Base-by-base conservation (phyloP, 1,139 yeast genomes). In the Nadsonia starkeyi-henricii region DNA sequence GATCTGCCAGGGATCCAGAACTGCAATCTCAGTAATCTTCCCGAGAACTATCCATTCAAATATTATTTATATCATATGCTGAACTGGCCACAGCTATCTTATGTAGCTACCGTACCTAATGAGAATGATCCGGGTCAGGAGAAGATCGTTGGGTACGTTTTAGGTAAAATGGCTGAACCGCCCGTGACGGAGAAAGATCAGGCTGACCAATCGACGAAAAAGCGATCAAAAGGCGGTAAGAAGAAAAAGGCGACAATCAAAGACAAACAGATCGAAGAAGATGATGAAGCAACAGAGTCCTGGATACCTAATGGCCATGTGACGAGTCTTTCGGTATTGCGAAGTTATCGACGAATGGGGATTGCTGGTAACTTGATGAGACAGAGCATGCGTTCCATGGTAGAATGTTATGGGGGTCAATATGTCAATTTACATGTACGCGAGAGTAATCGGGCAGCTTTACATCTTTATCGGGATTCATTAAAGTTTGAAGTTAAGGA, bases 61-160 rank as follows among this genome's bases (percentile, higher is more conserved):
- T 91, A 89, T 66, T 91, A 89, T 65, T 76, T 93, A 75, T 91
- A 91, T 65, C 99, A 91, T 65, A 76, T 88, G 19, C 70, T 89
- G 50, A 82, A 96, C 43, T 91, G 98, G 98, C 98, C 99, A 1
- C 96, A 91, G 64, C 94, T 95, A 7, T 85, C 96, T 47, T 91
- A 81, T 69, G 98, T 91, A 37, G 98, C 98, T 21, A 82, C 93
- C 1, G 85, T 93, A 1, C 58, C 66, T 15, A 63, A 60, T 26
- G 72, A 68, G 21, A 67, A 64, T 21, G 44, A 45, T 15, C 37
- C 21, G 26, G 65, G 60, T 36, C 65, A 44, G 39, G 95, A 85
- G 62, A 82, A 85, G 56, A 74, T 91, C 45, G 94, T 91, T 39
- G 98, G 98, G 3, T 93, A 91, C 62, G 97, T 86, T 3, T 72